Base-by-base conservation (phyloP, 176 grass and related monocot genomes). In the Leersia perrieri region DNA sequence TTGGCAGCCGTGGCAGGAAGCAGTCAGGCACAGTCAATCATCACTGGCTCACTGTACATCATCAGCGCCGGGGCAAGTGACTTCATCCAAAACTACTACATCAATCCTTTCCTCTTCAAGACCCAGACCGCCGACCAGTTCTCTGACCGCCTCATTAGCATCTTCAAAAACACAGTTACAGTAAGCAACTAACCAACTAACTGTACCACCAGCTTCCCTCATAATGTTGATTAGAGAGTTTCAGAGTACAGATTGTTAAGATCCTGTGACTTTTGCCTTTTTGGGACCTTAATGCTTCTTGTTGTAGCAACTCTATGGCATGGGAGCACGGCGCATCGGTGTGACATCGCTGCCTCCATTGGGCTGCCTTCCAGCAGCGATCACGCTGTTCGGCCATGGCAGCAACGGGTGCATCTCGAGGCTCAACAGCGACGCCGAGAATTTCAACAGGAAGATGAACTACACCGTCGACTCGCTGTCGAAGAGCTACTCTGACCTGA, bases 31-130 rank as follows among this genome's bases (percentile, higher is more conserved):
- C 57, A 53, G 1, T 85, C 75, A 11, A 95, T 99, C 67, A 11
- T 99, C 76, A 71, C 78, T 0, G 90, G 78, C 20, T 68, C 92
- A 7, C 28, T 99, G 6, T 99, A 99, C 79, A 83, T 99, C 66
- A 13, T 99, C 81, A 99, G 96, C 76, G 60, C 82, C 8, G 96
- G 96, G 0, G 39, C 90, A 9, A 93, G 92, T 30, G 96, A 99
- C 60, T 99, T 79, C 47, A 5, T 99, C 16, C 96, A 99, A 82
- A 99, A 99, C 80, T 99, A 99, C 84, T 99, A 99, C 76, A 93
- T 95, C 63, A 99, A 99, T 45, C 96, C 96, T 36, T 38, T 84
- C 0, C 92, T 99, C 76, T 81, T 69, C 88, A 93, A 99, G 80
- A 82, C 73, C 5, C 88, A 95, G 61, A 88, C 96, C 3, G 84